phyloP scores from a whole-genome alignment of 108 stramenopile species.

The Pinguiococcus pyrenoidosus region DNA sequence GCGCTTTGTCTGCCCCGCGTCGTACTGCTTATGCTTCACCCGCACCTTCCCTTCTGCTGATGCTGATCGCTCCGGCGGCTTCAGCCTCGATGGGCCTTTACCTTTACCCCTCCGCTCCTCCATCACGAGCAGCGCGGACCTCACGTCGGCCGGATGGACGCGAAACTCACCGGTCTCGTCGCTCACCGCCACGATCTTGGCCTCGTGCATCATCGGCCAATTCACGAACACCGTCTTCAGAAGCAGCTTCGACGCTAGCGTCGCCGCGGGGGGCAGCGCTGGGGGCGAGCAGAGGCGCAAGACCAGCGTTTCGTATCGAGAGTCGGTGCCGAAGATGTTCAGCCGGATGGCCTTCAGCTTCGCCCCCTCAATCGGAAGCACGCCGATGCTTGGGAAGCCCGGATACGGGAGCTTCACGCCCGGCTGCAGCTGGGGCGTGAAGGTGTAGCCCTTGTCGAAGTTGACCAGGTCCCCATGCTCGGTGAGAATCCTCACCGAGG shows the following conservation, averaged over 20 bases:
- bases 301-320: constrained; percentile 69
- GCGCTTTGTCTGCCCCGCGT: constrained; percentile 32
- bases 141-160: too few species aligned
- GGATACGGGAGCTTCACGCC: constrained; percentile 73
- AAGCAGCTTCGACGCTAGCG: constrained; percentile 54
- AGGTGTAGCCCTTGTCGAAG: neutral
- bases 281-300: constrained; percentile 35
- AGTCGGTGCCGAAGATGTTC: constrained; percentile 68
- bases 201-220: constrained; percentile 98
- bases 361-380: constrained; percentile 56
- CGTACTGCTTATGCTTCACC: constrained; percentile 28
- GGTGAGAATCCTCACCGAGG: neutral
- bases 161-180: too few species aligned
- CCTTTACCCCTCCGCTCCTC: too few species aligned
- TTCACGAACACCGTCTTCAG: constrained; percentile 74
- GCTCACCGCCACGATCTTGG: constrained; percentile 69
- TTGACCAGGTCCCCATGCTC: neutral
- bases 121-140: too few species aligned
- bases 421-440: constrained; percentile 31
- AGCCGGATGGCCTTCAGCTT: constrained; percentile 51
- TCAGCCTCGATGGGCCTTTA: too few species aligned
- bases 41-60: constrained; percentile 33
- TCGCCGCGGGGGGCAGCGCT: neutral
- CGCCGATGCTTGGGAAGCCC: constrained; percentile 78
- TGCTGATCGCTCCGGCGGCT: too few species aligned